A percentile compares a stretch with the other conserved stretches of the same genome.
Conservation (phyloP, 495 filamentous ascomycete species). For the Neurospora cerealis region DNA sequence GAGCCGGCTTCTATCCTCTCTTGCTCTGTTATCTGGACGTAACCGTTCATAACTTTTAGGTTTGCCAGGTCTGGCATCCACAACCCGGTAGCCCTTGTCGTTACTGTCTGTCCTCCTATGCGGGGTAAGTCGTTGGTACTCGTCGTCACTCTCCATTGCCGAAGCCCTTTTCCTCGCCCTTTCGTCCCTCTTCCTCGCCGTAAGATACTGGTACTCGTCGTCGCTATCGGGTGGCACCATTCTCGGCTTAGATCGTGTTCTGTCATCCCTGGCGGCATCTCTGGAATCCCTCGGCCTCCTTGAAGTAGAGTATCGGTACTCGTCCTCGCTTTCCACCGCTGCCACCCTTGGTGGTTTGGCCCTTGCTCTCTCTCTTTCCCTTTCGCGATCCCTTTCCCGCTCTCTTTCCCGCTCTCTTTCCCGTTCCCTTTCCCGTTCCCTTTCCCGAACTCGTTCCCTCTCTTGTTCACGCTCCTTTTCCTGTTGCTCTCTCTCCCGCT, state of each 20-base stretch:
- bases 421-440: conserved; percentile 13
- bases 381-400: conserved; percentile 3
- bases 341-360: background rate
- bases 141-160: conserved; percentile 14
- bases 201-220: conserved; percentile 16
- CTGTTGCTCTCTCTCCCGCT: conserved; percentile 19
- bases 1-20: background rate
- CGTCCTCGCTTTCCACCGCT: conserved; percentile 14
- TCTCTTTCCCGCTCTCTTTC: conserved; percentile 2
- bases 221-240: conserved; percentile 14
- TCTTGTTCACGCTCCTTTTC: conserved; percentile 23
- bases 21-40: background rate
- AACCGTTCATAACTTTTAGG: background rate
- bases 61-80: background rate
- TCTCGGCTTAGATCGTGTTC: conserved; percentile 7
- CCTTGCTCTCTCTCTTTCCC: background rate
- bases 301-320: conserved; percentile 11
- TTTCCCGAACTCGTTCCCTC: conserved; percentile 21
- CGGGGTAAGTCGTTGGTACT: conserved; percentile 11
- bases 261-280: background rate
- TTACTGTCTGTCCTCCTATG: background rate
- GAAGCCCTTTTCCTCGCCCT: background rate
- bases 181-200: background rate
- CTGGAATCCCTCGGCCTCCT: background rate
- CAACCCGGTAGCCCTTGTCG: background rate